Evolutionary conservation across 805 yeast species (phyloP), one percentile per base, ranked within the genome.

Genomic region (Clavispora fructus): DNA sequence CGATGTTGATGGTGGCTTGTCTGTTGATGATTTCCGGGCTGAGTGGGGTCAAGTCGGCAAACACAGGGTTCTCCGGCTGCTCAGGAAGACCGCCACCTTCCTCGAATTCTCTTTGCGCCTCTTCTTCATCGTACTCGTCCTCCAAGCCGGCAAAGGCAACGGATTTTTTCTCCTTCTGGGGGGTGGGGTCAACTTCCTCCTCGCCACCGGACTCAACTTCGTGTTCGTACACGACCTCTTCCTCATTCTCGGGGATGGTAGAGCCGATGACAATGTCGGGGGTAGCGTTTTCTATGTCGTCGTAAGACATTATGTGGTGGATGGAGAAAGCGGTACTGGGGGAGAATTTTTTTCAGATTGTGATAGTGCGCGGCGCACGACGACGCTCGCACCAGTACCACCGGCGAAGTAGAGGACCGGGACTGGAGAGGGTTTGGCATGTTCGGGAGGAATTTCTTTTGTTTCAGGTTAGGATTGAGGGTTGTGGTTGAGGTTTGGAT

Each of bases 1-100:
- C 99, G 63, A 94, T 94, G 70, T 94, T 94, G 65, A 94, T 89
- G 42, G 99, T 94, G 52, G 99, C 99, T 75, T 94, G 99, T 79
- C 99, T 87, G 69, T 87, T 88, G 72, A 94, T 94, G 64, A 94
- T 95, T 63, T 91, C 99, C 45, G 96, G 94, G 7, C 95, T 85
- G 52, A 88, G 74, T 30, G 99, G 97, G 41, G 92, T 87, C 71
- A 94, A 72, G 55, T 72, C 64, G 35, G 85, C 55, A 61, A 92
- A 85, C 64, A 91, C 97, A 48, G 95, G 95, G 69, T 87, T 75
- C 35, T 78, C 85, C 47, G 97, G 96, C 71, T 94, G 99, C 66
- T 87, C 96, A 45, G 99, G 99, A 49, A 94, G 79, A 44, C 99
- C 99, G 49, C 98, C 98, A 67, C 98, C 97, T 69, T 89, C 98